Evolutionary conservation across 2,329 filamentous ascomycete genomes (phyloP).

Genomic region (Cercospora sp.): DNA sequence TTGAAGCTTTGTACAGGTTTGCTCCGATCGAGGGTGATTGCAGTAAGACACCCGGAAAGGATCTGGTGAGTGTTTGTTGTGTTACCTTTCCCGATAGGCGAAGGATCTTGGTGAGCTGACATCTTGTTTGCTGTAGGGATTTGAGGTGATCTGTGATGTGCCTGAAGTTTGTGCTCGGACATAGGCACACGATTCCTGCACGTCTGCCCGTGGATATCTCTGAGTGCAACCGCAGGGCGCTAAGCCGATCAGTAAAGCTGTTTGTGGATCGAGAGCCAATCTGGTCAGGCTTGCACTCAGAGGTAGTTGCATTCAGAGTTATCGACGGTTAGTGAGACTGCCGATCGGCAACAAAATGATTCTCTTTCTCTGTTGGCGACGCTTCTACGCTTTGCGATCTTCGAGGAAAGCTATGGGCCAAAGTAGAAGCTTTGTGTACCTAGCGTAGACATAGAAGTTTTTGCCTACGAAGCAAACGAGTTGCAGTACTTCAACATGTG

Average conservation of each 20-base stretch:
- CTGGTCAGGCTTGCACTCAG: too few species aligned
- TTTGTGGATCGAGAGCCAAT: too few species aligned
- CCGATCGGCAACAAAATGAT: not conserved
- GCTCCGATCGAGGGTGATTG: conserved; percentile 2
- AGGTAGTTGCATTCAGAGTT: too few species aligned
- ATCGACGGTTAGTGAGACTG: not conserved
- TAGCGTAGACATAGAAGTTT: not conserved
- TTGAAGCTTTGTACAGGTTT: conserved; percentile 3
- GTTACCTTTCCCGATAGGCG: not conserved
- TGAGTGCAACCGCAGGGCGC: too few species aligned
- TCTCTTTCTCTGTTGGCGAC: not conserved
- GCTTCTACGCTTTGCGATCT: not conserved
- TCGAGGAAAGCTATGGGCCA: not conserved
- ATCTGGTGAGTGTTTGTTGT: not conserved
- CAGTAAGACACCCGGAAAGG: not conserved
- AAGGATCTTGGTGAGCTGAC: too few species aligned
- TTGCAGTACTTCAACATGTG: not conserved
- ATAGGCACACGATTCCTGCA: not conserved
- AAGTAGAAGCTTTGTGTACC: not conserved
- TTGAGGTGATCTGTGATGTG: conserved; percentile 4
- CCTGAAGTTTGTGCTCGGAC: not conserved
- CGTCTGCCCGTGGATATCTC: too few species aligned
- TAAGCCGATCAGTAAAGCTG: too few species aligned
- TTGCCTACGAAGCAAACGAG: not conserved
- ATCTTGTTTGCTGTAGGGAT: not conserved